These are phyloP conservation scores for Mycena rebaudengoi DNA, from an alignment of 768 basidiomycete species.

Conservation along the genomic window DNA sequence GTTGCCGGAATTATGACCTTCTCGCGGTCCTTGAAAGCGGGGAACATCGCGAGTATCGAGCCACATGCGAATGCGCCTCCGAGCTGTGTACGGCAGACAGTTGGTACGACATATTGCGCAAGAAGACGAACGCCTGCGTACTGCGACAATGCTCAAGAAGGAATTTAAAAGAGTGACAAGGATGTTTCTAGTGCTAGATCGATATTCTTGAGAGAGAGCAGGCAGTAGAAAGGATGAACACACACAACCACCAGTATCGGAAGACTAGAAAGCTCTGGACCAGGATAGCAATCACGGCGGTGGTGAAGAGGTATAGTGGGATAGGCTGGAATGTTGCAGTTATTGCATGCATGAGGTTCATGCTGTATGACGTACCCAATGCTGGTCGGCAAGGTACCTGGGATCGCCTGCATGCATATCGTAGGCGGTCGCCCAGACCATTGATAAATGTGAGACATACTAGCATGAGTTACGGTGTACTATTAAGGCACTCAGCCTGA, in stretches of 20 bases:
- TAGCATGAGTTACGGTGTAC: not conserved
- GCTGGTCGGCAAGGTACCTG: not conserved
- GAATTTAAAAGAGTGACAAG: not conserved
- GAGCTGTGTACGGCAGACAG: no score
- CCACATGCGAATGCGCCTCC: not conserved
- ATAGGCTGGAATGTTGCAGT: not conserved
- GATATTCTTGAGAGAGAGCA: not conserved
- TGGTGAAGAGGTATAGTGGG: not conserved
- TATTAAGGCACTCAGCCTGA: not conserved
- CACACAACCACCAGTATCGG: not conserved
- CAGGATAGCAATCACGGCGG: not conserved
- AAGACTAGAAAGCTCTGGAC: not conserved
- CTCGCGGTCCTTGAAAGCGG: not conserved
- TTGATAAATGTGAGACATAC: not conserved
- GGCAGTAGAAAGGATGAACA: not conserved
- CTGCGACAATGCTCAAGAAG: not conserved
- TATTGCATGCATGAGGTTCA: not conserved
- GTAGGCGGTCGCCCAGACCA: not conserved
- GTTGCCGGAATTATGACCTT: not conserved
- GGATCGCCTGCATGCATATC: not conserved
- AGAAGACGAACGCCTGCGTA: not conserved
- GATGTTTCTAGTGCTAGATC: not conserved
- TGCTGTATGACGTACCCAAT: not conserved
- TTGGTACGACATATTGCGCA: no score
- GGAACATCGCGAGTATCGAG: not conserved